Base-by-base conservation (phyloP, 1,139 yeast genomes). In the Pichia norvegensis region DNA sequence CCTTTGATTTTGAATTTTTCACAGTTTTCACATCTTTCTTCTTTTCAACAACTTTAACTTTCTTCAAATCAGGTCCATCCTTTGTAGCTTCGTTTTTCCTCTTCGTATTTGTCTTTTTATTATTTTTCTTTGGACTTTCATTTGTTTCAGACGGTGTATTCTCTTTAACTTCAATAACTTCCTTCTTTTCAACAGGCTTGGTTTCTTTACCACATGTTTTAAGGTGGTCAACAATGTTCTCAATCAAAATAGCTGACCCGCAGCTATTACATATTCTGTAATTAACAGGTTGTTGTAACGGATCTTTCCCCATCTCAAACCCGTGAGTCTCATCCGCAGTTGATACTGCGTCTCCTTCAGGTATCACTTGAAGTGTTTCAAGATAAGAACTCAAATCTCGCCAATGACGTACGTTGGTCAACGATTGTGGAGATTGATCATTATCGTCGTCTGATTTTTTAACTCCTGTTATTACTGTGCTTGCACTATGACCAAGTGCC, bases 191-290 rank as follows among this genome's bases (percentile, higher is more conserved):
- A 19, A 68, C 68, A 44, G 67, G 74, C 4, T 66, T 52, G 57
- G 82, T 76, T 65, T 58, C 61, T 38, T 57, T 53, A 5, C 67
- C 54, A 60, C 86, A 80, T 63, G 59, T 59, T 33, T 55, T 54
- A 48, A 75, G 69, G 63, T 80, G 86, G 16, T 64, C 60, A 0
- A 60, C 55, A 41, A 79, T 60, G 52, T 72, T 67, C 27, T 68
- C 63, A 40, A 69, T 71, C 16, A 82, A 73, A 14, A 84, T 70
- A 1, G 92, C 92, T 48, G 82, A 70, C 41, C 74, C 71, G 60
- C 94, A 84, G 48, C 69, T 67, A 48, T 77, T 79, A 61, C 94
- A 84, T 56, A 81, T 72, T 54, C 83, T 72, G 57, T 79, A 84
- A 45, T 72, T 70, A 23, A 78, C 57, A 21, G 68, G 72, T 55